Evolutionary conservation across 2,329 filamentous ascomycete species (phyloP).

Genomic region (Diaporthe capsici): DNA sequence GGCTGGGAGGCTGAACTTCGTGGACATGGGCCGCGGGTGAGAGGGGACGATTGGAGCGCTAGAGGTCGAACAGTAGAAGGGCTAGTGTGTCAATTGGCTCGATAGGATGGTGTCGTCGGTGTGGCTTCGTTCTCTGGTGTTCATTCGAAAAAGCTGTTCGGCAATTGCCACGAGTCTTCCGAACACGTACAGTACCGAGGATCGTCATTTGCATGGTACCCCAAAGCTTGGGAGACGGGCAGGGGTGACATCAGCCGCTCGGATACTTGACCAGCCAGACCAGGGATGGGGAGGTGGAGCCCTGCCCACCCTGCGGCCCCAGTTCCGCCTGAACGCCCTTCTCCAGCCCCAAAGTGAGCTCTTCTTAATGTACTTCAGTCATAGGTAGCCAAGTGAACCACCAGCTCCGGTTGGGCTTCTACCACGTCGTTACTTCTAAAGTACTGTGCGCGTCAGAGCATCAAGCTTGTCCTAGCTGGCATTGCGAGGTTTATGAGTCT

Average conservation of each 20-base stretch:
- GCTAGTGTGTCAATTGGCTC: neutral
- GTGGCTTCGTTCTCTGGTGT: neutral
- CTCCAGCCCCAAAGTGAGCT: no score
- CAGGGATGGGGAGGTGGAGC: neutral
- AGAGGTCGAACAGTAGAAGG: neutral
- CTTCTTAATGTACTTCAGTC: no score
- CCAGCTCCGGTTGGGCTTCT: neutral
- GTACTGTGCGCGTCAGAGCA: neutral
- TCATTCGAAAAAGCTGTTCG: neutral
- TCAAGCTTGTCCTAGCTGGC: no score
- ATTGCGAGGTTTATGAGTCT: neutral
- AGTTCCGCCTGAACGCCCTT: neutral
- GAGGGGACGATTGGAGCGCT: constrained; percentile 1
- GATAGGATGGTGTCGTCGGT: neutral
- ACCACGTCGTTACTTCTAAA: neutral
- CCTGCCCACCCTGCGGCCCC: neutral
- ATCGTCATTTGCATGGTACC: neutral
- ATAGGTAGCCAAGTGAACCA: neutral
- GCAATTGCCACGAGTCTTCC: constrained; percentile 16
- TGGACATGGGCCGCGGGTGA: constrained; percentile 34
- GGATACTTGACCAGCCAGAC: neutral
- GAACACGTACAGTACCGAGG: neutral
- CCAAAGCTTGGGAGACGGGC: constrained; percentile 5
- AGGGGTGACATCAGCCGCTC: constrained; percentile 29
- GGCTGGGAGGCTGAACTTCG: constrained; percentile 39